Evolutionary conservation across 1,284 basidiomycete genomes (phyloP), one percentile per base, ranked within the genome.

Genomic region (Marasmius fiardii): DNA sequence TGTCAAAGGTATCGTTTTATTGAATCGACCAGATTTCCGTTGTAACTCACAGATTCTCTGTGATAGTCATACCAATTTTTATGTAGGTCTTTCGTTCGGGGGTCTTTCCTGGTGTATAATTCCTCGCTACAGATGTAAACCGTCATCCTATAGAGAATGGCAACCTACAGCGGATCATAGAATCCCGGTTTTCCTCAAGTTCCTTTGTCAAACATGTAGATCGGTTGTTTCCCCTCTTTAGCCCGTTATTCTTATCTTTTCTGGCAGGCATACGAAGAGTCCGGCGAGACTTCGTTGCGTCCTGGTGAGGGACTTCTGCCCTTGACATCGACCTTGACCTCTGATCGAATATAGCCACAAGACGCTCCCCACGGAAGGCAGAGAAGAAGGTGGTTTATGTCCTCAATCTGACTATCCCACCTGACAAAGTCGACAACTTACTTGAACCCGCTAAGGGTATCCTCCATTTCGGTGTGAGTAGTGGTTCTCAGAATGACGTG

Each of bases 321-420:
- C 14, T 24, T 11, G 31, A 24, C 24, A 55, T 54, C 43, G 43
- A 5, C 47, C 53, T 18, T 59, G n/a, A 26, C 14, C 6, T 16
- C 23, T 43, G 12, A 55, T 51, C 8, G 20, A 41, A 18, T 43
- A 8, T 48, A 88, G 85, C 71, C 52, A 61, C 67, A 28, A 82
- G 88, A 51, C 78, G 86, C 21, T 90, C 92, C 23, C 88, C 91
- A 24, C 80, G 84, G 33, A 92, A 92, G 70, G 65, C 74, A 18
- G 91, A 93, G 65, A 85, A 84, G 67, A 82, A 81, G 64, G 86
- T 92, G 1, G 80, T 93, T 53, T 96, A 92, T 67, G 88, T 93
- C 26, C 74, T 97, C 28, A 86, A 90, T 65, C 65, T 96, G 51
- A 77, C 73, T 2, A 69, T 94, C 11, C 82, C 91, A 41, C 71